These are phyloP conservation scores for Striga asiatica DNA, from an alignment of 257 asterid genomes.

Conservation along the genomic window DNA sequence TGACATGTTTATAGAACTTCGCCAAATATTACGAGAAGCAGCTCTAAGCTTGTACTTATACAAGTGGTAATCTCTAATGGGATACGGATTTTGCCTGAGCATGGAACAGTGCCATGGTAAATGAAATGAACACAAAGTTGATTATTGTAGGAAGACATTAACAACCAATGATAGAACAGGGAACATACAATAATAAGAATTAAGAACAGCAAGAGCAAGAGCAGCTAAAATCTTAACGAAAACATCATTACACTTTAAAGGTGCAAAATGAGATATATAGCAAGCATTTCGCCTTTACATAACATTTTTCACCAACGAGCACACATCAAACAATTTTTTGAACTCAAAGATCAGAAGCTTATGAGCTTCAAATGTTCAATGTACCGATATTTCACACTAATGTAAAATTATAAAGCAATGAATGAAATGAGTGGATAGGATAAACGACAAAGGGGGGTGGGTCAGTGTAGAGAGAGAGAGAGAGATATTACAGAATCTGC, in stretches of 20 bases:
- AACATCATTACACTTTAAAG: background rate
- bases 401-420: background rate
- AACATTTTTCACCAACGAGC: too few relatives aligned
- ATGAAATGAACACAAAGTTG: background rate
- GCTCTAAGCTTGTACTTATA: conserved; percentile 59
- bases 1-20: conserved; percentile 31
- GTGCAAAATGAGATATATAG: background rate
- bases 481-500: conserved; percentile 47
- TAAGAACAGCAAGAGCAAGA: background rate
- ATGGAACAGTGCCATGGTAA: conserved; percentile 4
- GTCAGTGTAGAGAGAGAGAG: background rate
- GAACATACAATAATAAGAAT: background rate
- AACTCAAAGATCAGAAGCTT: background rate
- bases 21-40: conserved; percentile 68
- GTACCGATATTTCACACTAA: background rate
- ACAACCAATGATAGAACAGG: background rate
- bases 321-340: background rate
- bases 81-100: conserved; percentile 32
- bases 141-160: background rate
- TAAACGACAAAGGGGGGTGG: background rate
- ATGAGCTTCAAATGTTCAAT: background rate
- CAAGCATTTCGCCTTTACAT: too few relatives aligned
- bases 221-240: background rate
- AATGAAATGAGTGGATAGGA: background rate
- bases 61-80: conserved; percentile 48